Percentiles rank a stretch among this genome's conserved stretches.
phyloP scores from a whole-genome alignment of 768 basidiomycete genomes.

The Suillus fuscotomentosus region DNA sequence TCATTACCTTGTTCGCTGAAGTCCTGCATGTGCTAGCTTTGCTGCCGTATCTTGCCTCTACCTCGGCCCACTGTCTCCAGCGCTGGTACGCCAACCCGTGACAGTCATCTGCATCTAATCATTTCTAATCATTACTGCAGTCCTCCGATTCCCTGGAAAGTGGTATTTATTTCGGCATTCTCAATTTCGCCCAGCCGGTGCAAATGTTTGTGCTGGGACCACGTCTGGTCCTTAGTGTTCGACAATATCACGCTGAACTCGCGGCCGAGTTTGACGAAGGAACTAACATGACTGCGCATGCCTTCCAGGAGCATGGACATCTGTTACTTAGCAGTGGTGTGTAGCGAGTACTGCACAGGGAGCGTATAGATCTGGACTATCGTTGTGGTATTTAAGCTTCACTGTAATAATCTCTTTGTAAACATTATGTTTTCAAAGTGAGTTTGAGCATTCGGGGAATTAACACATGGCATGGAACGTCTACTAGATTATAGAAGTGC shows the following conservation, averaged over 20 bases:
- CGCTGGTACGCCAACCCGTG: background rate
- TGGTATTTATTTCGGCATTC: background rate
- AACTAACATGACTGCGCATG: background rate
- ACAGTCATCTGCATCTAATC: background rate
- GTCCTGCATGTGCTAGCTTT: background rate
- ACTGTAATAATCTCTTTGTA: no score
- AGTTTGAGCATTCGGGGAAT: no score
- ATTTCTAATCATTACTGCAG: background rate
- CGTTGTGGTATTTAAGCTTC: background rate
- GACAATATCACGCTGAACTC: background rate
- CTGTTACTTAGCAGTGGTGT: background rate
- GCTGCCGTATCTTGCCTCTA: background rate
- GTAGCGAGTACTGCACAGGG: background rate
- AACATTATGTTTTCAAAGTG: no score
- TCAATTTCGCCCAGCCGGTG: background rate
- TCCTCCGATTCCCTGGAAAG: background rate
- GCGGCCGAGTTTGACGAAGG: background rate
- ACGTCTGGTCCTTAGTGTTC: background rate
- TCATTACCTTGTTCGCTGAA: background rate
- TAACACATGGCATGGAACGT: no score
- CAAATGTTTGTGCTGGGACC: background rate
- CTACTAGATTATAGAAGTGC: no score
- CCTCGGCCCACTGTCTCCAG: background rate
- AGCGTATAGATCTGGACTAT: background rate
- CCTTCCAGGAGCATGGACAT: background rate